These are phyloP conservation scores for Aspergillus quadricinctus DNA, from an alignment of 2,329 filamentous ascomycete genomes.

Conservation along the genomic window DNA sequence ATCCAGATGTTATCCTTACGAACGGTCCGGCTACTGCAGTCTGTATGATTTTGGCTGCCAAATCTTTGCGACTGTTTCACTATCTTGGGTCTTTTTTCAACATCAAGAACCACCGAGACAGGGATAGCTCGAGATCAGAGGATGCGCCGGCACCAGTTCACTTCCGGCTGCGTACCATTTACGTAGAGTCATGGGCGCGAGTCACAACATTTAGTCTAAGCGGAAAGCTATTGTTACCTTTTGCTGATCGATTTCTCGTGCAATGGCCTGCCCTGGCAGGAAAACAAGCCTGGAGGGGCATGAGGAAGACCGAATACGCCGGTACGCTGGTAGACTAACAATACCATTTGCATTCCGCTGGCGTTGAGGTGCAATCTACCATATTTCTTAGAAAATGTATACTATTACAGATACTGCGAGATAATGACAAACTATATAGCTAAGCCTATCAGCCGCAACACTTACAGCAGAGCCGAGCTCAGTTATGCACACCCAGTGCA, in stretches of 20 bases:
- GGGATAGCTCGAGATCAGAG: background rate
- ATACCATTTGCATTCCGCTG: background rate
- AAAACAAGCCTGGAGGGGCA: conserved; percentile 35
- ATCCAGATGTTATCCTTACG: conserved; percentile 73
- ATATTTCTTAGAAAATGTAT: background rate
- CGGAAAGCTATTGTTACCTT: conserved; percentile 66
- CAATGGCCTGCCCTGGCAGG: conserved; percentile 68
- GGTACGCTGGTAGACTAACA: conserved; percentile 35
- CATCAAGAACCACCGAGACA: conserved; percentile 8
- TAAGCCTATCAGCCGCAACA: background rate
- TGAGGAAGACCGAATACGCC: conserved; percentile 37
- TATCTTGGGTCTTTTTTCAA: conserved; percentile 10
- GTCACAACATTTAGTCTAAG: conserved; percentile 79
- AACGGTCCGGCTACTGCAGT: conserved; percentile 89
- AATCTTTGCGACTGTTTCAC: conserved; percentile 53
- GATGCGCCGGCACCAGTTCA: conserved; percentile 26
- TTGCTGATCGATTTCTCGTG: conserved; percentile 76
- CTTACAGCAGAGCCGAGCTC: background rate
- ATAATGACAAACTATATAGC: background rate
- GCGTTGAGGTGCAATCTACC: background rate
- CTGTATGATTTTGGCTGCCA: conserved; percentile 60
- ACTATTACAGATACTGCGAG: background rate
- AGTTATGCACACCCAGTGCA: background rate
- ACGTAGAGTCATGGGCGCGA: conserved; percentile 89
- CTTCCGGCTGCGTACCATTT: conserved; percentile 68